Base-by-base conservation (phyloP, 1,284 basidiomycete genomes). In the Austroboletus niveus region DNA sequence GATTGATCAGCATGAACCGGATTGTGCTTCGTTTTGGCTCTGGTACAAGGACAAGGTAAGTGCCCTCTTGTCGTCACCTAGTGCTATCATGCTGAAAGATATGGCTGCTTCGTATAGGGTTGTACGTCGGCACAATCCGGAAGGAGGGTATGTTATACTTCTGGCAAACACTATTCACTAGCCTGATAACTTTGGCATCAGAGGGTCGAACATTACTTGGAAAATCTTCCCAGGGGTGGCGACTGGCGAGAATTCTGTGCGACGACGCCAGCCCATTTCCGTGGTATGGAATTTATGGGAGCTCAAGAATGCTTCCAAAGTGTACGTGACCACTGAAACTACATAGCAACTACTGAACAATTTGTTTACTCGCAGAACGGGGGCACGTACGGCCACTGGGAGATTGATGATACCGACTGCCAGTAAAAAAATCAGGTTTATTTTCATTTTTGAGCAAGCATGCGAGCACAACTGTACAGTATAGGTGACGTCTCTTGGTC, bases 211-310 rank as follows among this genome's bases (percentile, higher is more conserved):
- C 64, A 68, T 10, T 63, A 57, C 39, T 34, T 69, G 10, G 56
- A 66, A 7, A 65, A 59, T 20, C 47, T 66, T 32, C 62, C 65
- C 24, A 22, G 27, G 6, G 64, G 60, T 14, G 14, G 53, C 1
- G 59, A 58, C 42, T 66, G 63, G 66, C 52, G 61, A 24, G 66
- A 70, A 36, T 69, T 69, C 20, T 66, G 64, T 34, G 63, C 68
- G 5, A 69, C 68, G 2, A 69, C 68, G 1, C 64, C 64, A 4
- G 52, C 34, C n/a, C 44, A 27, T 24, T 69, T 66, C 49, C 48
- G 31, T 8, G 57, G 42, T 1, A 46, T 57, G 53, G 51, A 60
- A 8, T 66, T 69, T 42, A 14, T 39, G 1, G 68, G 68, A 4
- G 64, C 68, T 11, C 49, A 66, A 3, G 49, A 62, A 29, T 66